phyloP scores from a whole-genome alignment of 345 rosid species.

The Physaria fendleri region DNA sequence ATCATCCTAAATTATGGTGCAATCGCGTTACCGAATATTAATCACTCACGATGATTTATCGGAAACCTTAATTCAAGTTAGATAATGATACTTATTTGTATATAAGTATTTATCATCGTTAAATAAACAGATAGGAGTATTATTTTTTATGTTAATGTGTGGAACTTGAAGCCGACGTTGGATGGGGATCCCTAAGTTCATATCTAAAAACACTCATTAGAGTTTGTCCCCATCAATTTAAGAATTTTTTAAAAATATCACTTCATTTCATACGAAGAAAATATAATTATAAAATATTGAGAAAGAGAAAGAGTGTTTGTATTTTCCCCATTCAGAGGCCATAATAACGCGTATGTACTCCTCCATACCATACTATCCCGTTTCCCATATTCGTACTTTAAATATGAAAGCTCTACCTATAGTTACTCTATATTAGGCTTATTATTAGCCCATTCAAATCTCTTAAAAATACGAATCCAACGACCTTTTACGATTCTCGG shows the following conservation, averaged over 20 bases:
- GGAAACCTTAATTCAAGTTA: neutral
- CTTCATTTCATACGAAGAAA: neutral
- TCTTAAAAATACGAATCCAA: neutral
- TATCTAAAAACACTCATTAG: neutral
- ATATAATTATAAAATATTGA: neutral
- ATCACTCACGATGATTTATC: neutral
- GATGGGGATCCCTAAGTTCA: neutral
- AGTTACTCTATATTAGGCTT: neutral
- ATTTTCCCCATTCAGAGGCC: slow-evolving; percentile 18
- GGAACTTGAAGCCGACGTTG: neutral
- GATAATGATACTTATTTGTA: neutral
- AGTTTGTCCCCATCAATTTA: neutral
- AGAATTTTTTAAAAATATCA: too few species aligned
- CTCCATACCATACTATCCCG: too few species aligned
- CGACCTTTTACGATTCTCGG: neutral
- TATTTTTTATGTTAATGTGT: too few species aligned
- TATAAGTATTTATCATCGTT: neutral
- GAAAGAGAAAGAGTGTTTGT: neutral
- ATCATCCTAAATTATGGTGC: neutral
- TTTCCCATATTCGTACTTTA: neutral
- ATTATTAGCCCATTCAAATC: too few species aligned
- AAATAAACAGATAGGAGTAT: too few species aligned
- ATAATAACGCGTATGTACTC: slow-evolving; percentile 7
- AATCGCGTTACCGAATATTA: neutral
- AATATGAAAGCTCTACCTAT: neutral